Evolutionary conservation across 1,284 basidiomycete species (phyloP).

Genomic region (Trichosporon sp.): DNA sequence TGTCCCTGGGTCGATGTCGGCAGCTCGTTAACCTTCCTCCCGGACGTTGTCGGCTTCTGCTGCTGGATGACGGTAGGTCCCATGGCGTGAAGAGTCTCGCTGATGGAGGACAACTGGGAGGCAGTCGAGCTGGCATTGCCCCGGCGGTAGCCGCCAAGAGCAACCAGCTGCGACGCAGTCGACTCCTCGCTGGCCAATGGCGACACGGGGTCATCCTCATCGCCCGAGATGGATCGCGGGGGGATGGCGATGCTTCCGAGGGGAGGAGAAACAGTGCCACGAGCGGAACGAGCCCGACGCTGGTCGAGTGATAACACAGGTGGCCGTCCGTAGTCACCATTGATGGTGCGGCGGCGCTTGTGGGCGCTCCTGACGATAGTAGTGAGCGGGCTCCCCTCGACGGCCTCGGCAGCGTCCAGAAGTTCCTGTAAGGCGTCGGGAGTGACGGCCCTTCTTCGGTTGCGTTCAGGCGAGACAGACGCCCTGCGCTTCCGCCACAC

Average conservation of each 20-base stretch:
- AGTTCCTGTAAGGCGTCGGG: conserved; percentile 50
- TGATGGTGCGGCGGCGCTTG: conserved; percentile 50
- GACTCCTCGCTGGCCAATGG: conserved; percentile 34
- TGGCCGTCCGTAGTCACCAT: conserved; percentile 25
- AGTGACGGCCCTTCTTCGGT: conserved; percentile 36
- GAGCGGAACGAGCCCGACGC: conserved; percentile 25
- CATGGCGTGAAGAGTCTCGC: conserved; percentile 27
- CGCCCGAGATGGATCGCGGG: conserved; percentile 21
- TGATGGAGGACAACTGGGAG: conserved; percentile 39
- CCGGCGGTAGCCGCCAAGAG: conserved; percentile 24
- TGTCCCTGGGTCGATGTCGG: conserved; percentile 45
- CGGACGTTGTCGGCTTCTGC: conserved; percentile 29
- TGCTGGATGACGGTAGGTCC: conserved; percentile 5
- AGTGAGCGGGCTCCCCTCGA: conserved; percentile 50
- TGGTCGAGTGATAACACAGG: conserved; percentile 17
- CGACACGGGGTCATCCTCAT: conserved; percentile 36
- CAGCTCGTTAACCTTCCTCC: conserved; percentile 46
- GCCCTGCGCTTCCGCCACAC: conserved; percentile 41
- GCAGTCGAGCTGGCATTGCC: conserved; percentile 39
- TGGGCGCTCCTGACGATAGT: conserved; percentile 39
- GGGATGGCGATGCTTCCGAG: conserved; percentile 28
- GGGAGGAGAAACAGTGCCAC: conserved; percentile 33
- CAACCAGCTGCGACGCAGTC: conserved; percentile 30
- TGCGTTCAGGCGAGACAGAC: conserved; percentile 35
- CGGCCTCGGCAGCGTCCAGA: conserved; percentile 50